A percentile compares a stretch with the other conserved stretches of the same genome.
These are phyloP conservation scores for Suhomyces bolitotheri DNA, from an alignment of 1,139 yeast genomes.

Conservation along the genomic window DNA sequence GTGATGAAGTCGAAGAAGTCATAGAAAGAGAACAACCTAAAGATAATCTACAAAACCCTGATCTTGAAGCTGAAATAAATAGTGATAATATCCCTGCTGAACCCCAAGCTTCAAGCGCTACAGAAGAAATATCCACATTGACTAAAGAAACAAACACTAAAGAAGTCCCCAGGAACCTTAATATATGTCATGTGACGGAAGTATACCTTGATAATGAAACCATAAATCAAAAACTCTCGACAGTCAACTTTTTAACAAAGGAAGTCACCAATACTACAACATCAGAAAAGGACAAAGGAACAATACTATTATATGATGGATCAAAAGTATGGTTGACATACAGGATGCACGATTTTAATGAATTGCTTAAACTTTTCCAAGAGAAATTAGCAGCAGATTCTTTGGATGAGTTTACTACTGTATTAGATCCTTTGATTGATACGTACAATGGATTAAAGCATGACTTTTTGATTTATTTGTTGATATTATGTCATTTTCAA, in stretches of 20 bases:
- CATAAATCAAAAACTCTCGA: conserved; percentile 9
- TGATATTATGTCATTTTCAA: conserved; percentile 13
- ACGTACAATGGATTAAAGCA: conserved; percentile 13
- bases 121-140: too few relatives aligned
- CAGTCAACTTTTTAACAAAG: conserved; percentile 3
- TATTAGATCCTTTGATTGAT: conserved; percentile 13
- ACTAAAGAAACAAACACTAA: not conserved
- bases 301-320: conserved; percentile 15
- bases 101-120: not conserved
- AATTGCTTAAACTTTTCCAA: conserved; percentile 7
- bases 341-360: conserved; percentile 12
- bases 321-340: conserved; percentile 19
- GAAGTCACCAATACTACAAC: not conserved
- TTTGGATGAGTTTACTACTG: conserved; percentile 3
- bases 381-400: not conserved
- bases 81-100: not conserved
- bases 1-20: not conserved
- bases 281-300: conserved; percentile 7
- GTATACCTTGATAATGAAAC: conserved; percentile 9
- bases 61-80: not conserved
- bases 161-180: not conserved
- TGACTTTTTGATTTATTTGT: conserved; percentile 15
- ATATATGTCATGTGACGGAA: conserved; percentile 2
- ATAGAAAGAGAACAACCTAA: too few relatives aligned
- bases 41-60: not conserved